Evolutionary conservation across 2,329 filamentous ascomycete species (phyloP).

Genomic region (Westerdykella ornata): DNA sequence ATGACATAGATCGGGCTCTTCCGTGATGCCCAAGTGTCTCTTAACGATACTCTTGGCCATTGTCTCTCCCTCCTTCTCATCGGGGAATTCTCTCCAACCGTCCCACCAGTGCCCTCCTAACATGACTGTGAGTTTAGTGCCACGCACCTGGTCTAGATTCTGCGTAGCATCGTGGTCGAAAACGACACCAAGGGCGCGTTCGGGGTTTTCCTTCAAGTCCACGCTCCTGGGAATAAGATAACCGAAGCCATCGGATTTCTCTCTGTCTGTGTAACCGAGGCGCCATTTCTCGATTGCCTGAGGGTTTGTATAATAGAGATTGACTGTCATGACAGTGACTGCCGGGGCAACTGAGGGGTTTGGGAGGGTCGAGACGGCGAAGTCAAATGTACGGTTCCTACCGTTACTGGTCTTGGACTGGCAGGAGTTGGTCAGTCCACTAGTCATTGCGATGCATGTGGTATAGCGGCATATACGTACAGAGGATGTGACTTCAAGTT

Average conservation of each 20-base stretch:
- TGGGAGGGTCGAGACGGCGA: conserved; percentile 28
- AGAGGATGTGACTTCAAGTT: too few species aligned
- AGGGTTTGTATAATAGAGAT: conserved; percentile 70
- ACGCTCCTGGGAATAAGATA: conserved; percentile 80
- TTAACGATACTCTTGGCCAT: conserved; percentile 65
- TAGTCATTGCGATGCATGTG: neutral
- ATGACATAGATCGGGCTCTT: conserved; percentile 54
- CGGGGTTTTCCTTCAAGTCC: conserved; percentile 65
- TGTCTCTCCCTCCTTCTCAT: conserved; percentile 56
- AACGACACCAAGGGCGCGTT: conserved; percentile 80
- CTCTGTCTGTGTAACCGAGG: neutral
- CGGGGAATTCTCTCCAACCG: conserved; percentile 55
- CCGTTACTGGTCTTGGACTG: neutral
- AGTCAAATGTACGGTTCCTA: conserved; percentile 15
- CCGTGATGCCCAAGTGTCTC: conserved; percentile 67
- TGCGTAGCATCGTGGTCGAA: conserved; percentile 70
- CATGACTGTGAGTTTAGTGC: conserved; percentile 90
- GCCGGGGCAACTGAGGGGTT: conserved; percentile 51
- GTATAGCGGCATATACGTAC: too few species aligned
- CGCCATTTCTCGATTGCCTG: conserved; percentile 15
- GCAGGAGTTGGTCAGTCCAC: neutral
- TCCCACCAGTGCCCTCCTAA: conserved; percentile 91
- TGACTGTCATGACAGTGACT: conserved; percentile 85
- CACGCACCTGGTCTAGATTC: conserved; percentile 51
- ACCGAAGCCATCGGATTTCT: conserved; percentile 60